Conservation (phyloP, 1,284 basidiomycete species). For the Ceratobasidium sp. region DNA sequence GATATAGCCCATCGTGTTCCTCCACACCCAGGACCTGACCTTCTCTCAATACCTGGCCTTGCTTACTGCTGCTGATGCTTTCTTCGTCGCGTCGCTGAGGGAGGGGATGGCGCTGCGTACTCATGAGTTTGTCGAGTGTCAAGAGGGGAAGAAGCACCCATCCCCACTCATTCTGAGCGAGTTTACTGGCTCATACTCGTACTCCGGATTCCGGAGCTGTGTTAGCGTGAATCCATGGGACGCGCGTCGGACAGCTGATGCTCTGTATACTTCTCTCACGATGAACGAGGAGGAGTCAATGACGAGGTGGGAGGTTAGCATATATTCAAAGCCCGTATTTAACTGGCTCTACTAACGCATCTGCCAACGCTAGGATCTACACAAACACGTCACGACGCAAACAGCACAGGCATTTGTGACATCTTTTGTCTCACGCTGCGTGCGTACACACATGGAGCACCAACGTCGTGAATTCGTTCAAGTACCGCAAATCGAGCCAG, state of each 20-base stretch:
- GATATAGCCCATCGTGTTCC: conserved; percentile 73
- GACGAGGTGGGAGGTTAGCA: conserved; percentile 74
- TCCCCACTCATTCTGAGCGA: conserved; percentile 77
- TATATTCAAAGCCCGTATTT: neutral
- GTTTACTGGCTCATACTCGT: conserved; percentile 87
- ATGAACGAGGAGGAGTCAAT: conserved; percentile 77
- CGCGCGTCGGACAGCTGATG: conserved; percentile 72
- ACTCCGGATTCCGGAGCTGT: conserved; percentile 84
- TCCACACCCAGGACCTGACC: conserved; percentile 86
- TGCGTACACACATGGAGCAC: conserved; percentile 75
- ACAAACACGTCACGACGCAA: conserved; percentile 86
- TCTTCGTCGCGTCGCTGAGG: conserved; percentile 81
- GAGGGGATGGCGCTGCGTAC: conserved; percentile 88
- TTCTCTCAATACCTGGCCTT: conserved; percentile 87
- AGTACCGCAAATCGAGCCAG: conserved; percentile 10
- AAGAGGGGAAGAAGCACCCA: conserved; percentile 65
- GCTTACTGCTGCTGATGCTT: conserved; percentile 84
- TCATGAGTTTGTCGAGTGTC: conserved; percentile 86
- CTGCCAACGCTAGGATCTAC: conserved; percentile 80
- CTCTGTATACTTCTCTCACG: conserved; percentile 76
- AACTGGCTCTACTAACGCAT: no score
- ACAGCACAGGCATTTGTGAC: conserved; percentile 86
- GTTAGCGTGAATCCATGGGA: conserved; percentile 88
- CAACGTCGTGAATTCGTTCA: conserved; percentile 45
- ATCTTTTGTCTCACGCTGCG: conserved; percentile 74